These are phyloP conservation scores for Penicillium sp. DNA, from an alignment of 2,329 filamentous ascomycete genomes.

Conservation along the genomic window DNA sequence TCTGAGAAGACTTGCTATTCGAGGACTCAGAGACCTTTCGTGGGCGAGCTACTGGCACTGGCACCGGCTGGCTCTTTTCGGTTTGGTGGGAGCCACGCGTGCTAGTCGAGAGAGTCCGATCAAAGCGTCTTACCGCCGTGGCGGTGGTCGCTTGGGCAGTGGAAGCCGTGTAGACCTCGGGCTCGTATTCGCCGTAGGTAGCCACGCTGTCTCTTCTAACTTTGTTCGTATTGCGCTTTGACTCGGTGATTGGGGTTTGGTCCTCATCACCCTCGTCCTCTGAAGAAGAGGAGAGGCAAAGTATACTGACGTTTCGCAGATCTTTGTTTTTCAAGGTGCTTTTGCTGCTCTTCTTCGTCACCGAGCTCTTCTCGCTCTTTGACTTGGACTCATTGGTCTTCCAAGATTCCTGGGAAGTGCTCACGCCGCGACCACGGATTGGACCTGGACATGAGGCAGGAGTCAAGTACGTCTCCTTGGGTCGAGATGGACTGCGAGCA, in stretches of 20 bases:
- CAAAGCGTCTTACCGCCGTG: slow-evolving; percentile 22
- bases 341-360: slow-evolving; percentile 41
- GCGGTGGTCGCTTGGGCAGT: slow-evolving; percentile 35
- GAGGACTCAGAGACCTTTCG: slow-evolving; percentile 21
- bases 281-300: slow-evolving; percentile 51
- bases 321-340: slow-evolving; percentile 40
- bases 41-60: slow-evolving; percentile 12
- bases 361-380: slow-evolving; percentile 18
- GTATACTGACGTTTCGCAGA: slow-evolving; percentile 46
- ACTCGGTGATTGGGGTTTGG: slow-evolving; percentile 19
- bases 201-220: slow-evolving; percentile 39
- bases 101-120: slow-evolving; percentile 26
- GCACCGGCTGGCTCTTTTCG: slow-evolving; percentile 14
- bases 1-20: slow-evolving; percentile 26
- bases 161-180: slow-evolving; percentile 45
- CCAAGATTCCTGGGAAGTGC: slow-evolving; percentile 21
- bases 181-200: slow-evolving; percentile 40
- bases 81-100: slow-evolving; percentile 26
- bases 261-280: slow-evolving; percentile 44
- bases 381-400: slow-evolving; percentile 12
- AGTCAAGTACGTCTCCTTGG: slow-evolving; percentile 26
- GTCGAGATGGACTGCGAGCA: slow-evolving; percentile 25
- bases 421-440: slow-evolving; percentile 15
- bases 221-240: slow-evolving; percentile 11
- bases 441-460: slow-evolving; percentile 19